These are phyloP conservation scores for Jamesozyma jinghongensis DNA, from an alignment of 805 yeast species.

Conservation along the genomic window DNA sequence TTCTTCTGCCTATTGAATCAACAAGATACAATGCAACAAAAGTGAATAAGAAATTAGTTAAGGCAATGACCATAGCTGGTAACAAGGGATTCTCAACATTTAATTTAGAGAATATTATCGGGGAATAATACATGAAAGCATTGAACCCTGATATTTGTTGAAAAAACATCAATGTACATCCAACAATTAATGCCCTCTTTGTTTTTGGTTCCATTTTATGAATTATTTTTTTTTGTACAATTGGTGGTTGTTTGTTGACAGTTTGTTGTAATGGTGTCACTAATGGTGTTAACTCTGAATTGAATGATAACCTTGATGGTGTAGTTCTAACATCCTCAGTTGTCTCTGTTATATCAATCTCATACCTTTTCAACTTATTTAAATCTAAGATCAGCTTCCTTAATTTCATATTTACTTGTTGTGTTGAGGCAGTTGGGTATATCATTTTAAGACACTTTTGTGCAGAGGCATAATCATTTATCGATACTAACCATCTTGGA, in stretches of 20 bases:
- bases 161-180: constrained; percentile 44
- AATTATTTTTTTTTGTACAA: neutral
- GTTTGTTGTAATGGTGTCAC: neutral
- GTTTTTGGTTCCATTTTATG: constrained; percentile 28
- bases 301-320: neutral
- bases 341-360: neutral
- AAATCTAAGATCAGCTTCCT: constrained; percentile 40
- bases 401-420: constrained; percentile 39
- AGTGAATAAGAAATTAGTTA: constrained; percentile 47
- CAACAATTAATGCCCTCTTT: constrained; percentile 36
- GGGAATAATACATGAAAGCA: constrained; percentile 55
- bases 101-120: constrained; percentile 44
- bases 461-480: constrained; percentile 29
- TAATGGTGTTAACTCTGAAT: neutral
- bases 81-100: constrained; percentile 46
- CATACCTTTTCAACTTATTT: constrained; percentile 23
- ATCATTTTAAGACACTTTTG: constrained; percentile 38
- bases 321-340: neutral
- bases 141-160: constrained; percentile 58
- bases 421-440: constrained; percentile 35
- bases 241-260: neutral
- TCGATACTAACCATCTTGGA: constrained; percentile 37
- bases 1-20: constrained; percentile 42
- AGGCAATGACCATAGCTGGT: constrained; percentile 46
- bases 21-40: constrained; percentile 42